Percentiles rank a stretch among this genome's conserved stretches.
Evolutionary conservation across 2,329 filamentous ascomycete genomes (phyloP).

Genomic region (Periconia macrospinosa): DNA sequence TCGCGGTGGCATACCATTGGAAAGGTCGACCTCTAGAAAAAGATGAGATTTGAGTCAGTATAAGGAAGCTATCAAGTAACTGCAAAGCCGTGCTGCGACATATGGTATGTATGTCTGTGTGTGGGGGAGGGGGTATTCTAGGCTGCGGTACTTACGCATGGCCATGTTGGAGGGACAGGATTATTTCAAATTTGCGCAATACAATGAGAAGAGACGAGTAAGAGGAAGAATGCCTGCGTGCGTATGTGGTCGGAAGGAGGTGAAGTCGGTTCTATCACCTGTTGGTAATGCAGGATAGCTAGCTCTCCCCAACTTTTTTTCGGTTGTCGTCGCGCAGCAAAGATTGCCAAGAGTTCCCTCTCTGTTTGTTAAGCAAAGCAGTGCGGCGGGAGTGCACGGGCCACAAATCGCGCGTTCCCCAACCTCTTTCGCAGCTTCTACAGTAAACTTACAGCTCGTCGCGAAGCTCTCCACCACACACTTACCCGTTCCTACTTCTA

Average conservation of each 20-base stretch:
- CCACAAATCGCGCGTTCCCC: neutral
- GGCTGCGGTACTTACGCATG: conserved; percentile 43
- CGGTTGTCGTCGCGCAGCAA: neutral
- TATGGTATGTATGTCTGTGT: neutral
- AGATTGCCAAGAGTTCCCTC: no score
- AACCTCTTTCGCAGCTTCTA: neutral
- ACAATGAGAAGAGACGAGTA: neutral
- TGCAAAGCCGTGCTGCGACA: no score
- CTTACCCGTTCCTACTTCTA: neutral
- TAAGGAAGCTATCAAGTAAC: conserved; percentile 9
- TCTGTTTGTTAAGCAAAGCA: neutral
- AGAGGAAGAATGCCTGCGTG: neutral
- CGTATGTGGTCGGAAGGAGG: no score
- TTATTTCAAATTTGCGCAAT: neutral
- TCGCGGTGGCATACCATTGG: conserved; percentile 65
- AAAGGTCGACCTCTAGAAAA: conserved; percentile 73
- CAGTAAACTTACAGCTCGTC: neutral
- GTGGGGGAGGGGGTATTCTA: conserved; percentile 3
- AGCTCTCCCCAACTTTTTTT: neutral
- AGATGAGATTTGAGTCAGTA: conserved; percentile 3
- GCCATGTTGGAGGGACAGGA: conserved; percentile 29
- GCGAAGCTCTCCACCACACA: no score
- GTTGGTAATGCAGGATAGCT: no score
- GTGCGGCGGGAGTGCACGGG: neutral
- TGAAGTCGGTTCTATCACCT: no score